Percentiles rank a stretch among this genome's conserved stretches.
These are phyloP conservation scores for Onygenales sp. DNA, from an alignment of 2,329 filamentous ascomycete genomes.

Conservation along the genomic window DNA sequence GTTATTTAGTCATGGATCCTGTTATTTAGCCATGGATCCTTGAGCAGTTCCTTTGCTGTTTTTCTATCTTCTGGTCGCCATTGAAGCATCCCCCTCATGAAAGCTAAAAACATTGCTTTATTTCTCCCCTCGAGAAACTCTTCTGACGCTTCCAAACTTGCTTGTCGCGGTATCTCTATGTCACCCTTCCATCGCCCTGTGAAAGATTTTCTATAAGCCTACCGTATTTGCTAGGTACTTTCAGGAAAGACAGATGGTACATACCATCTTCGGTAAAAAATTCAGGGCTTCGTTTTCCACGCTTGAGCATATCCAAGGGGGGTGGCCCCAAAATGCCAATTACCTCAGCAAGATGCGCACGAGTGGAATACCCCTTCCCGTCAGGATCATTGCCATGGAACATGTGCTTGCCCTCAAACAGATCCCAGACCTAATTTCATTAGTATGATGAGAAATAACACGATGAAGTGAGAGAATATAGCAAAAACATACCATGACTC, in stretches of 20 bases:
- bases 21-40: slow-evolving; percentile 4
- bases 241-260: neutral
- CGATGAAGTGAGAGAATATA: neutral
- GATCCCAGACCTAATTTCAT: slow-evolving; percentile 34
- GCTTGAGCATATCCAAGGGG: slow-evolving; percentile 25
- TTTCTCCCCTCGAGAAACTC: slow-evolving; percentile 8
- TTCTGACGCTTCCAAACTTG: slow-evolving; percentile 13
- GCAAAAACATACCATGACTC: slow-evolving; percentile 34
- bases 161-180: slow-evolving; percentile 9
- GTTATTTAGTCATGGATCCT: slow-evolving; percentile 4
- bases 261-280: slow-evolving; percentile 27
- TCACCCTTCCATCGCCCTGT: slow-evolving; percentile 16
- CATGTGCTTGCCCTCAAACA: slow-evolving; percentile 37
- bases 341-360: slow-evolving; percentile 38
- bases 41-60: slow-evolving; percentile 3
- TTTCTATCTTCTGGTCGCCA: slow-evolving; percentile 32
- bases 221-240: slow-evolving; percentile 1
- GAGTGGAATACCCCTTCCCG: slow-evolving; percentile 25
- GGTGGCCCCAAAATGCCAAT: slow-evolving; percentile 35
- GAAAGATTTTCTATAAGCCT: slow-evolving; percentile 8
- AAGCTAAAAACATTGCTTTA: slow-evolving; percentile 7
- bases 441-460: neutral
- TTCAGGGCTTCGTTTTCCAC: slow-evolving; percentile 24
- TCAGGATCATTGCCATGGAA: slow-evolving; percentile 34
- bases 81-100: slow-evolving; percentile 32